Base-by-base conservation (phyloP, 2,329 filamentous ascomycete species). In the Cordyceps militaris region DNA sequence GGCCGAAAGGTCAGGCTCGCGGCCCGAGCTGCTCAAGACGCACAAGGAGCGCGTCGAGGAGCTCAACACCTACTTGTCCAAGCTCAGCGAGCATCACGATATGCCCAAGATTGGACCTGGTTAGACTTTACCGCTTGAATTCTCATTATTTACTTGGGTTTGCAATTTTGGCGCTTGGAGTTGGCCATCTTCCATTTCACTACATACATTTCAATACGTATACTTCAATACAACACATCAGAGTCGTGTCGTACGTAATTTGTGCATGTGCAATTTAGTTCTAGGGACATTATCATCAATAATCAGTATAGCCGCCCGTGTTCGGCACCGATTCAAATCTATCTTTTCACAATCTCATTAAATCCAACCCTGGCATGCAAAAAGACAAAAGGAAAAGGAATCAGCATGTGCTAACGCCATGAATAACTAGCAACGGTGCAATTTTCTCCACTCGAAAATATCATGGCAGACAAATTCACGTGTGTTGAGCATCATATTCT, bases 21-120 rank as follows among this genome's bases (percentile, higher is more conserved):
- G 78, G 49, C 84, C 87, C 14, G 92, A 97, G 70, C 87, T 95
- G 16, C 83, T 93, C 64, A 97, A 97, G 79, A 96, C 92, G 30
- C 94, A 99, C 73, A 97, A 97, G 71, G 89, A 99, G 76, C 85
- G 91, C 11, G 93, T 99, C 44, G 92, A 97, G 71, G 91, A 97
- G 70, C 76, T 97, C 65, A 99, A 99, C 71, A 90, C 89, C 62
- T 97, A 97, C 71, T 76, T 99, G 36, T 94, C 90, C 63, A 88
- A 86, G 63, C 74, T 99, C 67, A 96, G 90, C 74, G 94, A 99
- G 74, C 94, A 99, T 75, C 93, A 99, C 73, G 94, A 99, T 70
- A 99, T 99, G 92, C 82, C 82, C 65, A 84, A 84, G 75, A 85
- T 85, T 58, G 82, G 82, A 11, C 82, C 82, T 0, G 82, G 82